These are phyloP conservation scores for Neospermospora avenae DNA, from an alignment of 2,329 filamentous ascomycete genomes.

Conservation along the genomic window DNA sequence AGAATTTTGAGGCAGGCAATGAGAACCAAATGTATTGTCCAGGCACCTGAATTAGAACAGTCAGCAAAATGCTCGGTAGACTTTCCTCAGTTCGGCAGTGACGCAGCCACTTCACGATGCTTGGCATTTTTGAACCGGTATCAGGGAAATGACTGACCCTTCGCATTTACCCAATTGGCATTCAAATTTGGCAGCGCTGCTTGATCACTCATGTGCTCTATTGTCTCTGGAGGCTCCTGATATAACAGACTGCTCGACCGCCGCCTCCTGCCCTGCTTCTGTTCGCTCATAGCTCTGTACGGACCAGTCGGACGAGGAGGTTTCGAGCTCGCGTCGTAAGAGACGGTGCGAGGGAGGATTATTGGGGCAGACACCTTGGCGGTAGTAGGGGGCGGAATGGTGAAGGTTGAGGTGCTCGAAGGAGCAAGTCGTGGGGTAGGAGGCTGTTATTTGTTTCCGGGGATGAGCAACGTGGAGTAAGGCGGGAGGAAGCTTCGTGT, in stretches of 20 bases:
- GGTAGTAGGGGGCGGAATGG: slow-evolving; percentile 57
- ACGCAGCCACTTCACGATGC: background rate
- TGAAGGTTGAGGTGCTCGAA: slow-evolving; percentile 32
- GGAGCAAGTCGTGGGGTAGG: slow-evolving; percentile 23
- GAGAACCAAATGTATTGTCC: slow-evolving; percentile 94
- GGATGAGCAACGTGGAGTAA: background rate
- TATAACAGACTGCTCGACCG: slow-evolving; percentile 97
- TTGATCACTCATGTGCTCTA: slow-evolving; percentile 97
- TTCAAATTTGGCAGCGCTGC: slow-evolving; percentile 92
- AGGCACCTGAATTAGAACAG: slow-evolving; percentile 65
- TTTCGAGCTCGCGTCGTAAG: slow-evolving; percentile 81
- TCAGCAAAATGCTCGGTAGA: slow-evolving; percentile 13
- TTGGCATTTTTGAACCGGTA: slow-evolving; percentile 1
- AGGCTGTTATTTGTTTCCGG: slow-evolving; percentile 1
- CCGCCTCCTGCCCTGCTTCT: slow-evolving; percentile 73
- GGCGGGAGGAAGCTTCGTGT: background rate
- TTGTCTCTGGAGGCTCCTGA: slow-evolving; percentile 91
- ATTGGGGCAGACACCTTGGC: slow-evolving; percentile 93
- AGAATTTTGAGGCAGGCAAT: slow-evolving; percentile 92
- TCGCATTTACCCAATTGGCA: slow-evolving; percentile 98
- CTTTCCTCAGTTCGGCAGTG: background rate
- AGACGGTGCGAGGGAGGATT: slow-evolving; percentile 83
- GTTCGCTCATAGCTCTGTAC: slow-evolving; percentile 53
- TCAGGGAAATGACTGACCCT: slow-evolving; percentile 62
- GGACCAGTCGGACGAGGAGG: slow-evolving; percentile 56